phyloP scores from a whole-genome alignment of 371 early-diverging fungal species.

The Mucor circinelloides region DNA sequence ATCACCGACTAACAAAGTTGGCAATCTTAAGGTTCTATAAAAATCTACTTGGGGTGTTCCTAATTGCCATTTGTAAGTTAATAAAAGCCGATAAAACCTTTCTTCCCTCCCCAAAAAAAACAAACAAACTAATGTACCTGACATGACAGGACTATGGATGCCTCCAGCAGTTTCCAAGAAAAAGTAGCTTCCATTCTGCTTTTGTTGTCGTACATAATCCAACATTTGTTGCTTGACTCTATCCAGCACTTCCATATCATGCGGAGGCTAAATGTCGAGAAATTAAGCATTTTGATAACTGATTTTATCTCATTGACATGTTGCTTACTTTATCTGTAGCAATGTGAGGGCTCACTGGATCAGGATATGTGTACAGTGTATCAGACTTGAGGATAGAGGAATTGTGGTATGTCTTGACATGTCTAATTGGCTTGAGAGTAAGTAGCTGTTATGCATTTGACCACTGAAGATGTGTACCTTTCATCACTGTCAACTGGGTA shows the following conservation, averaged over 20 bases:
- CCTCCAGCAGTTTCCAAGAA: constrained; percentile 77
- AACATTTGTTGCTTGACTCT: constrained; percentile 47
- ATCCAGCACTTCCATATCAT: constrained; percentile 50
- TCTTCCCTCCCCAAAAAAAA: constrained; percentile 9
- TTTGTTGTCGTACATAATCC: constrained; percentile 30
- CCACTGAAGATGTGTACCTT: constrained; percentile 37
- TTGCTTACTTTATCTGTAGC: constrained; percentile 57
- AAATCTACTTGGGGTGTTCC: constrained; percentile 72
- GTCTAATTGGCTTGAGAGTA: constrained; percentile 37
- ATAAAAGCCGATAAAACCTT: neutral
- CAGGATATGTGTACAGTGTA: constrained; percentile 68
- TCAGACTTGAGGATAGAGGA: constrained; percentile 44
- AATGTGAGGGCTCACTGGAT: constrained; percentile 82
- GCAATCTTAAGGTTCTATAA: constrained; percentile 73
- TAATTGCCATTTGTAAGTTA: constrained; percentile 3
- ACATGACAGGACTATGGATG: constrained; percentile 80
- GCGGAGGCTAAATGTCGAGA: constrained; percentile 38
- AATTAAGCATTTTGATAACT: neutral
- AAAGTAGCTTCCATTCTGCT: constrained; percentile 47
- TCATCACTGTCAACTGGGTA: constrained; percentile 82
- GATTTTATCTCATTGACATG: neutral
- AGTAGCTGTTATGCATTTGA: neutral
- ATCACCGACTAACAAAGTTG: constrained; percentile 78
- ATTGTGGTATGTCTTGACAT: constrained; percentile 56
- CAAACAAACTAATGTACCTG: constrained; percentile 47